Evolutionary conservation across 2,329 filamentous ascomycete species (phyloP).

Genomic region (Davidsoniella virescens): DNA sequence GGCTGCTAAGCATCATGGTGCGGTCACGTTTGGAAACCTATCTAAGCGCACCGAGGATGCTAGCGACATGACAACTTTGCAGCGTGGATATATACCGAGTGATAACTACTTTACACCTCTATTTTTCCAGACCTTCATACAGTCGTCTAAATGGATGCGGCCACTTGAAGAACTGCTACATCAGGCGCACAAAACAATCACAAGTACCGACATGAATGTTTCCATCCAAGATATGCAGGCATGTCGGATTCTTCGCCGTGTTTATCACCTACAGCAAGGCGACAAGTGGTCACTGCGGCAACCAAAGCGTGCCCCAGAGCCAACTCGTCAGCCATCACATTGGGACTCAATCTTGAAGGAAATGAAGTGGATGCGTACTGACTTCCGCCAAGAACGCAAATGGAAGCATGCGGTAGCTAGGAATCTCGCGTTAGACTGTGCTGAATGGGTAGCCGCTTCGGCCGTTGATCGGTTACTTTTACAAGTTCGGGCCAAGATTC

Average conservation of each 20-base stretch:
- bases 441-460: constrained; percentile 57
- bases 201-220: constrained; percentile 68
- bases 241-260: constrained; percentile 66
- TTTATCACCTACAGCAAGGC: constrained; percentile 79
- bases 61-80: constrained; percentile 25
- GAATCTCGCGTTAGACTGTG: constrained; percentile 67
- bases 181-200: constrained; percentile 77
- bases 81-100: constrained; percentile 28
- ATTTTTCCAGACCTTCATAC: constrained; percentile 41
- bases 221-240: constrained; percentile 77
- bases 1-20: constrained; percentile 45
- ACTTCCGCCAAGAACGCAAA: constrained; percentile 85
- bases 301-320: constrained; percentile 69
- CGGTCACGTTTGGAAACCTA: constrained; percentile 61
- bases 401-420: constrained; percentile 77
- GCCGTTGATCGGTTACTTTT: constrained; percentile 47
- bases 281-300: constrained; percentile 90
- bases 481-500: constrained; percentile 46
- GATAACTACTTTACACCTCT: constrained; percentile 50
- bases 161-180: constrained; percentile 56
- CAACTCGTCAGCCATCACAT: constrained; percentile 58
- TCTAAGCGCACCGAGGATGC: constrained; percentile 31
- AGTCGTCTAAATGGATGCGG: constrained; percentile 42
- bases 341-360: constrained; percentile 79
- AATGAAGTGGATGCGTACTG: constrained; percentile 96